These are phyloP conservation scores for Aureobasidium sp. DNA, from an alignment of 2,329 filamentous ascomycete genomes.

Conservation along the genomic window DNA sequence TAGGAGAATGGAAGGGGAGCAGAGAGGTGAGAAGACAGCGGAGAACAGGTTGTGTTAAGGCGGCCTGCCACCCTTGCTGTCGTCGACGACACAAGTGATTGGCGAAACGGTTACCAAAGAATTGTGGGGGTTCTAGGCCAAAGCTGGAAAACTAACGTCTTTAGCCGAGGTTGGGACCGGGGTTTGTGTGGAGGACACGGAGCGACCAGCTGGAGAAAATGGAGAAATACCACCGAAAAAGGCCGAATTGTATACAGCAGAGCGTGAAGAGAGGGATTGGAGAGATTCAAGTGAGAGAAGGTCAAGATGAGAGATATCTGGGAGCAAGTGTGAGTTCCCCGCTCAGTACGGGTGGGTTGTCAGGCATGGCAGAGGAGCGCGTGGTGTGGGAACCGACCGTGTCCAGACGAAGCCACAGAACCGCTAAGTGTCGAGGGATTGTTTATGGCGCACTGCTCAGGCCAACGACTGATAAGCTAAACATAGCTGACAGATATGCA, in stretches of 20 bases:
- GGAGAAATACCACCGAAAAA: slow-evolving; percentile 11
- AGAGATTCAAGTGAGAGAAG: not conserved
- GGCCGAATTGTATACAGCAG: not conserved
- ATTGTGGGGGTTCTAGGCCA: slow-evolving; percentile 13
- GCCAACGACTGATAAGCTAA: not conserved
- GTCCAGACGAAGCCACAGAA: slow-evolving; percentile 14
- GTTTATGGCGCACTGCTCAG: slow-evolving; percentile 7
- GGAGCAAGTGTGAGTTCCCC: not conserved
- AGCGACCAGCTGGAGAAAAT: slow-evolving; percentile 4
- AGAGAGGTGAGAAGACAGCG: not conserved
- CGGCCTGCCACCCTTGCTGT: slow-evolving; percentile 14
- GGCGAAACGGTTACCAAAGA: slow-evolving; percentile 12
- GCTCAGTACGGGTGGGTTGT: not conserved
- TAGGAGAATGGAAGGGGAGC: not conserved
- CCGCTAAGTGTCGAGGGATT: slow-evolving; percentile 3
- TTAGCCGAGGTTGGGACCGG: slow-evolving; percentile 14
- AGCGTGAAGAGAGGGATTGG: not conserved
- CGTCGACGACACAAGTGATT: slow-evolving; percentile 8
- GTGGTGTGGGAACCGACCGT: not conserved
- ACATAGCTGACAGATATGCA: not conserved
- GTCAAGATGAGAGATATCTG: not conserved
- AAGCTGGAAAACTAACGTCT: slow-evolving; percentile 2
- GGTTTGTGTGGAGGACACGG: slow-evolving; percentile 2
- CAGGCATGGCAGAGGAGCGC: not conserved
- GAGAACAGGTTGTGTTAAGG: slow-evolving; percentile 4